Percentiles rank a stretch among this genome's conserved stretches.
Conservation (phyloP, 257 asterid species). For the Ocimum tenuiflorum region DNA sequence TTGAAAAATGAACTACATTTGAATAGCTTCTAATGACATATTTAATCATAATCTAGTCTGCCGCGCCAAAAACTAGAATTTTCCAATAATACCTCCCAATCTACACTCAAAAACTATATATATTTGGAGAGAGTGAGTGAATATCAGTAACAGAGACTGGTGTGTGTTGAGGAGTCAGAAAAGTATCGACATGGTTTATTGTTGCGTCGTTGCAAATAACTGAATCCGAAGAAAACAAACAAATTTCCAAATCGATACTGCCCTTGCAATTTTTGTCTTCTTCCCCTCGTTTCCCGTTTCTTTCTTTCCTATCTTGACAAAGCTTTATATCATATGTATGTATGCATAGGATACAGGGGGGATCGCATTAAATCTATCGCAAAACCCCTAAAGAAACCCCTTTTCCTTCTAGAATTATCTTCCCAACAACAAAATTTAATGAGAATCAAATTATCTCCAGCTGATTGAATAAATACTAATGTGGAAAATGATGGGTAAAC, state of each 20-base stretch:
- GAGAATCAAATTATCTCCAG: not conserved
- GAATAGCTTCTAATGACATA: not conserved
- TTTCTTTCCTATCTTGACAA: not conserved
- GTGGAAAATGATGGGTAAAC: not conserved
- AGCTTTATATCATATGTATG: not conserved
- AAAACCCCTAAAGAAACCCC: constrained; percentile 27
- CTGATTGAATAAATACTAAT: not conserved
- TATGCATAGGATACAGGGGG: not conserved
- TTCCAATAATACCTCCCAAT: not conserved
- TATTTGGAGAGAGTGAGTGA: not conserved
- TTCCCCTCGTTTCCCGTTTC: not conserved
- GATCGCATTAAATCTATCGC: constrained; percentile 18
- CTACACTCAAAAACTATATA: not conserved
- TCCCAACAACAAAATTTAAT: not conserved
- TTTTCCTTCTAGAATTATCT: constrained; percentile 12
- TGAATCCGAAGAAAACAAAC: not conserved
- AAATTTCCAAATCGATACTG: not conserved
- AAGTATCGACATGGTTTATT: not conserved
- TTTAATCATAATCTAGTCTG: constrained; percentile 1
- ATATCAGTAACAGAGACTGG: not conserved
- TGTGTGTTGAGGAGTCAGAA: not conserved
- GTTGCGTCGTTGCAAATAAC: constrained; percentile 12
- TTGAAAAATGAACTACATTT: too few species aligned
- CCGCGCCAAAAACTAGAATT: not conserved
- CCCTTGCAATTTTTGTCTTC: not conserved